phyloP scores from a whole-genome alignment of 768 basidiomycete genomes.

The Sarcomyxa edulis region DNA sequence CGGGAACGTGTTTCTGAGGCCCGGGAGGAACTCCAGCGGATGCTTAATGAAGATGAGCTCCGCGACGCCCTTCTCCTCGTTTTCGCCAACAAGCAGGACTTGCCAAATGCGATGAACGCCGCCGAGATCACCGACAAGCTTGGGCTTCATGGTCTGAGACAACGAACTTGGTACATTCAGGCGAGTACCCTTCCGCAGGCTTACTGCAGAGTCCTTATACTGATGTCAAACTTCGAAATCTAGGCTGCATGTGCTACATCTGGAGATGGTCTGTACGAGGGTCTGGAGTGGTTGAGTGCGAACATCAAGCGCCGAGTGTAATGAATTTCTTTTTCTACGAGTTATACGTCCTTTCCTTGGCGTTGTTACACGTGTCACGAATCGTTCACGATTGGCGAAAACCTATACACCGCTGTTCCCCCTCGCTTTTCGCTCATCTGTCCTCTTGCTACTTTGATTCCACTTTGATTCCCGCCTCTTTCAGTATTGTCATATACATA shows the following conservation, averaged over 20 bases:
- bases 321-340: conserved; percentile 30
- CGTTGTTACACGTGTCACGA: conserved; percentile 51
- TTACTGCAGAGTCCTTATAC: too few species aligned
- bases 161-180: conserved; percentile 98
- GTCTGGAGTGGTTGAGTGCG: conserved; percentile 92
- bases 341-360: conserved; percentile 50
- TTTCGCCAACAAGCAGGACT: conserved; percentile 99
- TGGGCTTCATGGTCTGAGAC: conserved; percentile 93
- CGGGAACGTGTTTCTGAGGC: conserved; percentile 99
- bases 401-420: conserved; percentile 42
- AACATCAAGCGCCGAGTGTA: conserved; percentile 86
- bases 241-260: conserved; percentile 98
- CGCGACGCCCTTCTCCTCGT: conserved; percentile 97
- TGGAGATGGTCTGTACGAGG: conserved; percentile 98
- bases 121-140: conserved; percentile 99
- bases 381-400: conserved; percentile 56
- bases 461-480: conserved; percentile 20
- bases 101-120: conserved; percentile 99
- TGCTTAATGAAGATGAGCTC: conserved; percentile 99
- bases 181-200: conserved; percentile 38
- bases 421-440: conserved; percentile 32
- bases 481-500: conserved; percentile 13
- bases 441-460: conserved; percentile 23
- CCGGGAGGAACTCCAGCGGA: conserved; percentile 97
- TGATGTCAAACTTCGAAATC: too few species aligned